Evolutionary conservation across 768 basidiomycete species (phyloP), one percentile per base, ranked within the genome.

Genomic region (Boletus barrowsii): DNA sequence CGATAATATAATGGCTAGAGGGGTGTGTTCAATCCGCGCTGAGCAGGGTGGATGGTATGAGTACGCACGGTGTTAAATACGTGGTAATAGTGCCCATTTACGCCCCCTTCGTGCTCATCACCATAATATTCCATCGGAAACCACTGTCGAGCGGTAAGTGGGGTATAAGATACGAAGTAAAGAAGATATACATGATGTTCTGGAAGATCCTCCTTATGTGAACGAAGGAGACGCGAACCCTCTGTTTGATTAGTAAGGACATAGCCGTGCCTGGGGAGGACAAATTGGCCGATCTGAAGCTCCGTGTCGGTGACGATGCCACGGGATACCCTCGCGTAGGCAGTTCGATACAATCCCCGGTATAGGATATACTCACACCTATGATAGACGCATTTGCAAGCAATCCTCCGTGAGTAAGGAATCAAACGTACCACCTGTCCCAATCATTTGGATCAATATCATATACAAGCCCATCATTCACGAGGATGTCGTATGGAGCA

Each of bases 351-450:
- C 24, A 92, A 62, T 2, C 87, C 90, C 11, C 92, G 82, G 67
- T 91, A 95, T 24, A 91, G 72, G 47, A 96, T 91, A 64, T 95
- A 95, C 75, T 95, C 90, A 73, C 93, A 96, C 89, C 90, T 87
- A 54, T 15, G 7, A 44, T 41, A 3, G 7, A 26, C 22, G 2
- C 15, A 42, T 58, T 42, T 49, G 37, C n/a, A 10, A 0, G n/a
- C 2, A 15, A 18, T 37, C 7, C 10, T 14, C 2, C 1, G n/a
- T 20, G 15, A 30, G 18, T 18, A 47, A 44, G 0, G 42, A 43
- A 10, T 42, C 17, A 15, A 7, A 61, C 76, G 51, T 58, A 86
- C 88, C 89, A 91, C 43, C 89, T 76, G 60, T 88, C 87, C 60
- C 56, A 61, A 68, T 92, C 89, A 6, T 86, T 77, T 51, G 79